phyloP scores from a whole-genome alignment of 208 protist species.

The Strigomonas culicis region DNA sequence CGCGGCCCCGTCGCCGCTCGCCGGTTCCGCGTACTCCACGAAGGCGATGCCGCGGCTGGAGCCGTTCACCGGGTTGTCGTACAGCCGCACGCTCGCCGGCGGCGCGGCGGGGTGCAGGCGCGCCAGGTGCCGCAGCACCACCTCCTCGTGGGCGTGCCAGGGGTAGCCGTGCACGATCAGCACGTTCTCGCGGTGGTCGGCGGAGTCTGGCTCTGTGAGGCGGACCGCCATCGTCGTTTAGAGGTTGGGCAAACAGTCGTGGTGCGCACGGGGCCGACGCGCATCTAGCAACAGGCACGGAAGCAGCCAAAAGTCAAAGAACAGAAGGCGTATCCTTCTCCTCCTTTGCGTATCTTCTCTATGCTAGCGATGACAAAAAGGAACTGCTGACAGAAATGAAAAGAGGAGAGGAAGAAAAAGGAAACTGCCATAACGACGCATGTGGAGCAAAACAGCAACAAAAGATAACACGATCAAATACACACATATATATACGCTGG shows the following conservation, averaged over 20 bases:
- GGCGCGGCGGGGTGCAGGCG: slow-evolving; percentile 29
- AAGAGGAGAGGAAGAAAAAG: not conserved
- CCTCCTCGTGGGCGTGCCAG: slow-evolving; percentile 66
- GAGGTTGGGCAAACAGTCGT: slow-evolving; percentile 1
- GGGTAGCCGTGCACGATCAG: slow-evolving; percentile 70
- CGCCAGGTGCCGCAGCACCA: slow-evolving; percentile 47
- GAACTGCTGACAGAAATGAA: not conserved
- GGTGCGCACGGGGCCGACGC: no score
- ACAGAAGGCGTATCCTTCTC: no score
- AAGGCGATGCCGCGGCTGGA: slow-evolving; percentile 74
- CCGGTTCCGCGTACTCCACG: slow-evolving; percentile 49
- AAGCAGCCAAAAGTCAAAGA: no score
- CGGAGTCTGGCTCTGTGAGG: slow-evolving; percentile 20
- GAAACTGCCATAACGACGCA: no score
- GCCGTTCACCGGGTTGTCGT: slow-evolving; percentile 76
- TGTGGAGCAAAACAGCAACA: no score
- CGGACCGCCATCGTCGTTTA: slow-evolving; percentile 19
- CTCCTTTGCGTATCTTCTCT: slow-evolving; percentile 1
- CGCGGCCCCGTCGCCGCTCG: not conserved
- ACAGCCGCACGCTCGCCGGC: slow-evolving; percentile 63
- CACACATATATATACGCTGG: no score
- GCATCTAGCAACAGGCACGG: no score
- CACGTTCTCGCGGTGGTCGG: slow-evolving; percentile 34
- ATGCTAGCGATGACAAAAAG: not conserved
- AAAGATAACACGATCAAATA: no score